Percentiles rank a stretch among this genome's conserved stretches.
Conservation (phyloP, 352 stramenopile species). For the Phytophthora fragariaefolia region DNA sequence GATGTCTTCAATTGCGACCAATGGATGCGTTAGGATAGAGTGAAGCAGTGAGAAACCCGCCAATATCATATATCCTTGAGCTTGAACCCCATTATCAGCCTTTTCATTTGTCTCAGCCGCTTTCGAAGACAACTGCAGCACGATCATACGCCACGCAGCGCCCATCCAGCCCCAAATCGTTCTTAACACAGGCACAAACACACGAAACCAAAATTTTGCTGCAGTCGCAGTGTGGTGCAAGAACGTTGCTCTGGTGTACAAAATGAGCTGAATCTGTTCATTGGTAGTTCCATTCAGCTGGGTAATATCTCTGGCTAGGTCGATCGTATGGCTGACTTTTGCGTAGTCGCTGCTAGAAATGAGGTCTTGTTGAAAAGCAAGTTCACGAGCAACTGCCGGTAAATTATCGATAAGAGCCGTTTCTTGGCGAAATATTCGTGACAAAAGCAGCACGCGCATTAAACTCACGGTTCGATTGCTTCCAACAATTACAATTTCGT, state of each 20-base stretch:
- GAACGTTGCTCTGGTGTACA: slow-evolving; percentile 38
- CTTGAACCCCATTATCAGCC: background rate
- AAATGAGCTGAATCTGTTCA: slow-evolving; percentile 41
- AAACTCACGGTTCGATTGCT: slow-evolving; percentile 29
- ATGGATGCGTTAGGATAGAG: slow-evolving; percentile 18
- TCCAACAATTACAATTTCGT: slow-evolving; percentile 35
- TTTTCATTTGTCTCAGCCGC: background rate
- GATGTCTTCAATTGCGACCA: slow-evolving; percentile 24
- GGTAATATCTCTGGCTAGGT: slow-evolving; percentile 43
- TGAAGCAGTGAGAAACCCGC: slow-evolving; percentile 24
- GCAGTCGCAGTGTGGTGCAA: slow-evolving; percentile 18
- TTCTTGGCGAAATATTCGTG: slow-evolving; percentile 39
- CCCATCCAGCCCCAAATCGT: slow-evolving; percentile 43
- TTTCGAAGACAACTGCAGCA: background rate
- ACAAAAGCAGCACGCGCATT: slow-evolving; percentile 27
- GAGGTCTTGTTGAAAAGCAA: slow-evolving; percentile 34
- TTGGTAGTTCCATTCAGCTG: slow-evolving; percentile 45
- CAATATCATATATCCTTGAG: slow-evolving; percentile 20
- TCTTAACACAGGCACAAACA: slow-evolving; percentile 26
- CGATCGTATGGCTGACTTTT: slow-evolving; percentile 39
- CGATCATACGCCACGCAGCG: slow-evolving; percentile 19
- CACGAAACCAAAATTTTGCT: background rate
- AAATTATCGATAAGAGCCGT: background rate
- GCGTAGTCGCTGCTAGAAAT: slow-evolving; percentile 37
- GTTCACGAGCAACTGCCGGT: background rate